Conservation (phyloP, 2,329 filamentous ascomycete species). For the Pseudocercospora fijiensis region DNA sequence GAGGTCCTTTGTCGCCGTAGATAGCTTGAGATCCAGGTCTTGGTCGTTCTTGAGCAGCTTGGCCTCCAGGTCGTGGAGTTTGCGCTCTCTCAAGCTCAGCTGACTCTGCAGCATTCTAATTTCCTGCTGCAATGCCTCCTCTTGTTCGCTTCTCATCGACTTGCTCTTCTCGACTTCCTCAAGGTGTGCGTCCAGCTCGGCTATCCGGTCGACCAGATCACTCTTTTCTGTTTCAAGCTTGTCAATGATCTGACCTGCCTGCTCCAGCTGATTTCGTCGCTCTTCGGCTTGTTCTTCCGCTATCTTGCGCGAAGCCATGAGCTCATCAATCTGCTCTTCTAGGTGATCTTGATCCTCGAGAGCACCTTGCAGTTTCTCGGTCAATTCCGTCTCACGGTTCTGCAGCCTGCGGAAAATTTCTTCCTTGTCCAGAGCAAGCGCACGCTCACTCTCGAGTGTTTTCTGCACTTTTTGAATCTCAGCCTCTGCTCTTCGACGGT, state of each 20-base stretch:
- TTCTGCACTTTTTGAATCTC: constrained; percentile 91
- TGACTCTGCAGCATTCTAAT: constrained; percentile 91
- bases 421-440: constrained; percentile 95
- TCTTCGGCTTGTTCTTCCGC: constrained; percentile 81
- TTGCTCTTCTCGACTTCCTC: constrained; percentile 68
- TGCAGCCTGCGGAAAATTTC: constrained; percentile 98
- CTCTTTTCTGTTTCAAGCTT: constrained; percentile 85
- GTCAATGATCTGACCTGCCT: constrained; percentile 82
- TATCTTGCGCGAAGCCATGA: constrained; percentile 84
- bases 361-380: constrained; percentile 87
- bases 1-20: constrained; percentile 74
- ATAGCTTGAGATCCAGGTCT: constrained; percentile 82
- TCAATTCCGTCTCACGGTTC: constrained; percentile 83
- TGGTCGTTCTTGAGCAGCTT: constrained; percentile 84
- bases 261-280: constrained; percentile 79
- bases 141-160: constrained; percentile 70
- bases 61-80: constrained; percentile 79
- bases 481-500: constrained; percentile 78
- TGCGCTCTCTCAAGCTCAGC: constrained; percentile 81
- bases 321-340: constrained; percentile 86
- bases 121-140: constrained; percentile 76
- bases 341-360: constrained; percentile 91
- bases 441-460: constrained; percentile 89
- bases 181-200: constrained; percentile 69
- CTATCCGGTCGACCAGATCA: constrained; percentile 65